A percentile compares a stretch with the other conserved stretches of the same genome.
phyloP scores from a whole-genome alignment of 768 basidiomycete genomes.

The Agaricus sinodeliciosus region DNA sequence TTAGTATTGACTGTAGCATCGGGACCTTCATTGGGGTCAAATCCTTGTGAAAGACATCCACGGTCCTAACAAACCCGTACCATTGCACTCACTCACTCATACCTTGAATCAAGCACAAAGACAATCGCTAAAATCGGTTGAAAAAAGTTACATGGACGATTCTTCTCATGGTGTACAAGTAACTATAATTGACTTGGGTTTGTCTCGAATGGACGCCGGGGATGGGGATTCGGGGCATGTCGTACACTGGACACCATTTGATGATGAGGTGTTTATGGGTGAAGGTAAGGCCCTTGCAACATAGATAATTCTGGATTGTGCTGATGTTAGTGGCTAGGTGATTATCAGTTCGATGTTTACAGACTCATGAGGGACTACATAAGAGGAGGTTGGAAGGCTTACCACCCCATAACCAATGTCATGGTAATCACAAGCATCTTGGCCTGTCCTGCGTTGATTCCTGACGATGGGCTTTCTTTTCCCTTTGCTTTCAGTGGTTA shows the following conservation, averaged over 20 bases:
- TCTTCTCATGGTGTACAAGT: constrained; percentile 58
- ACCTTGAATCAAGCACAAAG: constrained; percentile 21
- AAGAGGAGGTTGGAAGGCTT: constrained; percentile 63
- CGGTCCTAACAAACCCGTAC: constrained; percentile 16
- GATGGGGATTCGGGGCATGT: constrained; percentile 37
- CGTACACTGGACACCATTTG: constrained; percentile 75
- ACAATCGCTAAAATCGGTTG: constrained; percentile 18
- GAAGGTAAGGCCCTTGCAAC: constrained; percentile 45
- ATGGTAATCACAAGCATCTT: constrained; percentile 49
- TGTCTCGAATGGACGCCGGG: constrained; percentile 74
- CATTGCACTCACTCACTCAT: constrained; percentile 22
- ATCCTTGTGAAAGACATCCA: constrained; percentile 66
- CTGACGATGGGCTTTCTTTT: constrained; percentile 10
- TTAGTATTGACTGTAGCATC: constrained; percentile 63
- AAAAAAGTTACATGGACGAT: constrained; percentile 52
- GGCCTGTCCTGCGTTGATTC: neutral
- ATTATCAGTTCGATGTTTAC: constrained; percentile 94
- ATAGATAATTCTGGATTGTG: neutral
- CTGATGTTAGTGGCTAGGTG: constrained; percentile 37
- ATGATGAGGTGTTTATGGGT: constrained; percentile 88
- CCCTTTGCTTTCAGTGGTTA: constrained; percentile 59
- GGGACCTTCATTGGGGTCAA: constrained; percentile 98
- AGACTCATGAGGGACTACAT: constrained; percentile 73
- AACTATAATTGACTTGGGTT: constrained; percentile 91
- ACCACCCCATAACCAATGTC: constrained; percentile 80